Percentiles rank a stretch among this genome's conserved stretches.
These are phyloP conservation scores for Crithidia brevicula DNA, from an alignment of 208 protist genomes.

Conservation along the genomic window DNA sequence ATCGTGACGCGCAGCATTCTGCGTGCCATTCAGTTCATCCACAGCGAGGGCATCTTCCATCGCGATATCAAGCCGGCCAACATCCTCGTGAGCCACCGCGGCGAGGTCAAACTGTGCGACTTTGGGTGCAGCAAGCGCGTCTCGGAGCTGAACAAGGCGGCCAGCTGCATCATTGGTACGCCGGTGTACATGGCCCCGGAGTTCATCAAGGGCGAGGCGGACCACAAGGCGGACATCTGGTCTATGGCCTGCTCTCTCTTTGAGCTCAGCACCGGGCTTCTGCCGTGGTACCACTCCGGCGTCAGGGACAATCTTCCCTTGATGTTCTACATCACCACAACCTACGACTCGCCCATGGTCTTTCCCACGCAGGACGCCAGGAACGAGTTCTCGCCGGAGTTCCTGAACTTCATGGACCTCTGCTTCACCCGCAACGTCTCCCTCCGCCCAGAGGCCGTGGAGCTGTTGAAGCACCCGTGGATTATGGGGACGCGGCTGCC, in stretches of 20 bases:
- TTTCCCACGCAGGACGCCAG: conserved; percentile 46
- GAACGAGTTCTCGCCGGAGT: conserved; percentile 72
- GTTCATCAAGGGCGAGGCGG: conserved; percentile 83
- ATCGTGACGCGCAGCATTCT: conserved; percentile 74
- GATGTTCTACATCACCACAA: conserved; percentile 92
- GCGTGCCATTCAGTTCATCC: conserved; percentile 86
- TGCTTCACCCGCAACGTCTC: conserved; percentile 84
- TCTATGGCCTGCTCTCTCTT: conserved; percentile 89
- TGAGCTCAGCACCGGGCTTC: conserved; percentile 80
- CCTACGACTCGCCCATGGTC: conserved; percentile 78
- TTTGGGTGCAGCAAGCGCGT: conserved; percentile 93
- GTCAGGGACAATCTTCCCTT: conserved; percentile 80
- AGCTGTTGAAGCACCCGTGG: conserved; percentile 87
- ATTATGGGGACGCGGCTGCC: conserved; percentile 50
- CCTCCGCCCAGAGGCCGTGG: conserved; percentile 63
- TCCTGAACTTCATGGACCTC: conserved; percentile 85
- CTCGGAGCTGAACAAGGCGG: conserved; percentile 79
- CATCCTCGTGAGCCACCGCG: conserved; percentile 85
- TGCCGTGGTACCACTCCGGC: conserved; percentile 87
- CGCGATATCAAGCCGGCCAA: conserved; percentile 94
- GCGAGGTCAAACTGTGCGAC: conserved; percentile 91
- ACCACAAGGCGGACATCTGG: conserved; percentile 91
- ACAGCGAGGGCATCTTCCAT: conserved; percentile 90
- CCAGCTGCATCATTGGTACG: conserved; percentile 89
- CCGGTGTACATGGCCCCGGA: conserved; percentile 93